A percentile compares a stretch with the other conserved stretches of the same genome.
These are phyloP conservation scores for Kwoniella shivajii DNA, from an alignment of 1,284 basidiomycete genomes.

Conservation along the genomic window DNA sequence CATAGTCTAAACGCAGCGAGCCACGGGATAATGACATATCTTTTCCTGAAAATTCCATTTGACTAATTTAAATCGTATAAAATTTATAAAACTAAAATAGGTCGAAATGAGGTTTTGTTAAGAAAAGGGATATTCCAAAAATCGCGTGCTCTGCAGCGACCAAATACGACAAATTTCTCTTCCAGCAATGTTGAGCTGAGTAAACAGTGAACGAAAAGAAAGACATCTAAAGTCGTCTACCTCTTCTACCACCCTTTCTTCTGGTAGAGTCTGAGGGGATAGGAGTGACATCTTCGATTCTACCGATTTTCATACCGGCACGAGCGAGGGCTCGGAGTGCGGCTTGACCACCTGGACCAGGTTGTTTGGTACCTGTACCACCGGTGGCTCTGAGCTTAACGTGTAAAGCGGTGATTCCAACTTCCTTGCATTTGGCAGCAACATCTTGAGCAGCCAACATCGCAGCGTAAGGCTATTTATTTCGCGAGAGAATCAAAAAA, in stretches of 20 bases:
- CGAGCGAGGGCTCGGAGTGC: slow-evolving; percentile 98
- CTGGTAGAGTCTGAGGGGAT: slow-evolving; percentile 96
- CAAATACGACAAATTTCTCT: slow-evolving; percentile 5
- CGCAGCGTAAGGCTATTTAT: slow-evolving; percentile 85
- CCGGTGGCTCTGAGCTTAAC: slow-evolving; percentile 95
- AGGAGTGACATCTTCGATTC: slow-evolving; percentile 95
- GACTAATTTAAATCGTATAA: too few relatives aligned
- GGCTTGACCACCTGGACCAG: slow-evolving; percentile 96
- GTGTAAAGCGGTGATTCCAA: slow-evolving; percentile 91
- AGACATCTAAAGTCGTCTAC: slow-evolving; percentile 79
- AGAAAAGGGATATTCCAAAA: background rate
- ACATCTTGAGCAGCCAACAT: slow-evolving; percentile 99
- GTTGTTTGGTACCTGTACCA: slow-evolving; percentile 98
- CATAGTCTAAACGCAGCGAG: slow-evolving; percentile 13
- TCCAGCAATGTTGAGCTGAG: background rate
- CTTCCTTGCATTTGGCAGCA: slow-evolving; percentile 94
- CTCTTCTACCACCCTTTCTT: slow-evolving; percentile 99
- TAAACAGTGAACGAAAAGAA: background rate
- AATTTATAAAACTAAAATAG: too few relatives aligned
- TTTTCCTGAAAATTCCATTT: too few relatives aligned
- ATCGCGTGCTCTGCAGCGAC: slow-evolving; percentile 31
- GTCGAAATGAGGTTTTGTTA: background rate
- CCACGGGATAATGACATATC: slow-evolving; percentile 30
- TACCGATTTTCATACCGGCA: slow-evolving; percentile 96
- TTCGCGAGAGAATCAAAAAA: slow-evolving; percentile 71